Percentiles rank a stretch among this genome's conserved stretches.
phyloP scores from a whole-genome alignment of 148 eudicot species.

The Fagopyrum tataricum region DNA sequence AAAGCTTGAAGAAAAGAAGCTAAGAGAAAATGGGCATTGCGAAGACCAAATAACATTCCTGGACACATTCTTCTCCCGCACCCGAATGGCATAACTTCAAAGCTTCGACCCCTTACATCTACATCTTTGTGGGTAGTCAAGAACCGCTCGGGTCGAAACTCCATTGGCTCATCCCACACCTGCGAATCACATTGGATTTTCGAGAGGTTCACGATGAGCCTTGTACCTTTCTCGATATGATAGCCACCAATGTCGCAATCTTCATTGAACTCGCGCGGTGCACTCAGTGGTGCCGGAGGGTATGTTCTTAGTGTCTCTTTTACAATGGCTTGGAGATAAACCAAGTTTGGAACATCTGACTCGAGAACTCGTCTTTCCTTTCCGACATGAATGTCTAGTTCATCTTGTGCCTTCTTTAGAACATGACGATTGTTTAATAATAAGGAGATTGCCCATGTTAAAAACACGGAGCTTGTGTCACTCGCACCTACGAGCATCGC shows the following conservation, averaged over 20 bases:
- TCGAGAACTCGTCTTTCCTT: conserved; percentile 21
- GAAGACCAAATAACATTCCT: conserved; percentile 15
- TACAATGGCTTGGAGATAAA: conserved; percentile 30
- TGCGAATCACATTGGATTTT: conserved; percentile 31
- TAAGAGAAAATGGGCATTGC: conserved; percentile 13
- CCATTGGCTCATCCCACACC: conserved; percentile 21
- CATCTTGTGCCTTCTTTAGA: conserved; percentile 28
- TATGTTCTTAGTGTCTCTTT: conserved; percentile 30
- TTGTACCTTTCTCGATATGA: conserved; percentile 27
- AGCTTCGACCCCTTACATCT: conserved; percentile 21
- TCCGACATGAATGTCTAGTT: conserved; percentile 24
- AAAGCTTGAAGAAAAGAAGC: conserved; percentile 26
- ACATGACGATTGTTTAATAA: conserved; percentile 23
- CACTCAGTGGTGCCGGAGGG: conserved; percentile 21
- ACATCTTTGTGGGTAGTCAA: conserved; percentile 21
- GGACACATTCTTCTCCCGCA: conserved; percentile 28
- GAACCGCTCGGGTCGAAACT: conserved; percentile 34
- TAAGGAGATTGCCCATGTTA: conserved; percentile 31
- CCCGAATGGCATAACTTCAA: conserved; percentile 32
- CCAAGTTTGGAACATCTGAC: conserved; percentile 23
- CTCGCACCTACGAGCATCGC: conserved; percentile 20
- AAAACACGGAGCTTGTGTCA: conserved; percentile 20
- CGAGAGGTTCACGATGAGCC: conserved; percentile 21
- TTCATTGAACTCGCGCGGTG: conserved; percentile 16
- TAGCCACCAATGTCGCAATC: conserved; percentile 26